Base-by-base conservation (phyloP, 139 green algal genomes). In the Pseudopediastrum boryanum region DNA sequence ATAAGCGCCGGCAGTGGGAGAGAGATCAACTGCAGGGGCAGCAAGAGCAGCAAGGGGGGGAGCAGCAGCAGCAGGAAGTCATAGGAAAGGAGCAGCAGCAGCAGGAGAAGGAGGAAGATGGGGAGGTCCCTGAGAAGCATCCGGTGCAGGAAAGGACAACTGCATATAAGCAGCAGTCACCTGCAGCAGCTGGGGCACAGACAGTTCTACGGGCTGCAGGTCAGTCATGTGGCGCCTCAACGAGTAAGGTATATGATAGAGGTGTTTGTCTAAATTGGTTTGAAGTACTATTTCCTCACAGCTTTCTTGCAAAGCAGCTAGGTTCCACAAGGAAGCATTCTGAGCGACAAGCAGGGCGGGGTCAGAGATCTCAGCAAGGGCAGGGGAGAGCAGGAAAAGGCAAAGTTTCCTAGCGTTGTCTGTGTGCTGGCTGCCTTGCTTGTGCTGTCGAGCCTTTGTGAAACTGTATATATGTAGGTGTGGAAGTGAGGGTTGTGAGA, bases 1-100 rank as follows among this genome's bases (percentile, higher is more conserved):
- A 81, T 52, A 83, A 84, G 38, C 83, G 82, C 41, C 35, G 79
- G 12, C 68, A 80, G 36, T 46, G 85, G 35, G 56, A 84, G 51
- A 75, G 72, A 42, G 54, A 70, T 2, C 10, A 2, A 2, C 31
- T 27, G 54, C 59, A 29, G 13, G 16, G 5, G 33, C 59, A 44
- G 29, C 16, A 5, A 13, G 9, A 10, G 59, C 25, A 23, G 8
- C 31, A 59, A 9, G 5, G 41, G 51, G 25, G 29, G 46, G 35
- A 68, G 3, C 29, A 68, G 58, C 58, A 67, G 9, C 59, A 68
- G 63, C 63, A 31, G 10, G 38, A 77, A 51, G 50, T 39, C 36
- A n/a, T 64, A 48, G 23, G 35, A 31, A 4, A 42, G 54, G 31
- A 16, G n/a, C 66, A 67, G 48, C 67, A 66, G 68, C 36, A 68